Percentiles rank a stretch among this genome's conserved stretches.
phyloP scores from a whole-genome alignment of 805 yeast species.

The Starmerella vaccinii region DNA sequence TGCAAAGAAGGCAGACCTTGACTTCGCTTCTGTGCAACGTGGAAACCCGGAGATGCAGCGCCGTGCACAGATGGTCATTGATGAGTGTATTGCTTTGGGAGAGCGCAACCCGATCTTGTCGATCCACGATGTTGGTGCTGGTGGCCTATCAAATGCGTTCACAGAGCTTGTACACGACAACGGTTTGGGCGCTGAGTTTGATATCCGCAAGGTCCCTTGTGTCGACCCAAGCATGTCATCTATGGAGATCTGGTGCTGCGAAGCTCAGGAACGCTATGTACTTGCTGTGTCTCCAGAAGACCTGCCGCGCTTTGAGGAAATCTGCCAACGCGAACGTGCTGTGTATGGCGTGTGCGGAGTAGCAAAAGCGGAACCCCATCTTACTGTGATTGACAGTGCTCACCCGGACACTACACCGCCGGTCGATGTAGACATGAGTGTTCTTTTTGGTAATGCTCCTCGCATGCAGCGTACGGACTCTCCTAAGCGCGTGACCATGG shows the following conservation, averaged over 20 bases:
- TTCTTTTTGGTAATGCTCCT: conserved; percentile 94
- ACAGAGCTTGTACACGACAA: conserved; percentile 98
- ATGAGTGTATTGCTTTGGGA: conserved; percentile 81
- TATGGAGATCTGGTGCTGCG: conserved; percentile 99
- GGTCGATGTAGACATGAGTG: conserved; percentile 90
- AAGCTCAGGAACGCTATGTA: conserved; percentile 96
- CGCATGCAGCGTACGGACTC: conserved; percentile 72
- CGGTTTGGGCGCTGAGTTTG: conserved; percentile 87
- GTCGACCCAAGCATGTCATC: conserved; percentile 98
- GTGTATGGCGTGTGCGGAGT: conserved; percentile 92
- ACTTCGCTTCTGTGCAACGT: conserved; percentile 97
- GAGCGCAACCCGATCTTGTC: conserved; percentile 73
- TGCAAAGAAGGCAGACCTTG: conserved; percentile 67
- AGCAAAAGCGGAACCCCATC: conserved; percentile 78
- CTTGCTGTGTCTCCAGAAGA: conserved; percentile 79
- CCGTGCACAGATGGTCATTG: conserved; percentile 96
- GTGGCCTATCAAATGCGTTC: conserved; percentile 93
- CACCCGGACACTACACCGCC: conserved; percentile 58
- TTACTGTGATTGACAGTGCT: conserved; percentile 68
- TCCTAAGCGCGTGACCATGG: conserved; percentile 46
- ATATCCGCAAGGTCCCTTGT: conserved; percentile 78
- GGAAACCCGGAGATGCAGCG: conserved; percentile 99
- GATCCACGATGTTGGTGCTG: conserved; percentile 98
- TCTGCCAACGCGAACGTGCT: conserved; percentile 92
- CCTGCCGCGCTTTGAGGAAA: conserved; percentile 55